A percentile compares a stretch with the other conserved stretches of the same genome.
Conservation (phyloP, 768 basidiomycete species). For the Cystofilobasidium bisporidii region DNA sequence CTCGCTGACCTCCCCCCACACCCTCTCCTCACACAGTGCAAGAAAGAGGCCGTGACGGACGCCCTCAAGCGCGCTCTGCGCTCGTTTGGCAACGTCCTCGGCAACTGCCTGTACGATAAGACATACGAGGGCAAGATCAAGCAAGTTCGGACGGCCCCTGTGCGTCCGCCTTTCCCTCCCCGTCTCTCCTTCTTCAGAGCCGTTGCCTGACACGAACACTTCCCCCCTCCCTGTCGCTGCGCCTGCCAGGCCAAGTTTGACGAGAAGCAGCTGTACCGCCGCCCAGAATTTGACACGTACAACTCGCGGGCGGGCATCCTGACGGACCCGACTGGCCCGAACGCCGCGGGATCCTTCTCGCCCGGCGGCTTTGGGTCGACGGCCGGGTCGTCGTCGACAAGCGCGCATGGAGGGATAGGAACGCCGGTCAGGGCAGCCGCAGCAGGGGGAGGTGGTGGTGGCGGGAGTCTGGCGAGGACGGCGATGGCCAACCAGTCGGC, state of each 20-base stretch:
- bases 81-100: constrained; percentile 87
- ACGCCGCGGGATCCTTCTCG: too few relatives aligned
- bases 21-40: constrained; percentile 54
- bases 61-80: constrained; percentile 81
- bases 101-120: constrained; percentile 97
- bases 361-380: too few relatives aligned
- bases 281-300: constrained; percentile 27
- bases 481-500: neutral
- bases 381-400: too few relatives aligned
- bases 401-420: too few relatives aligned
- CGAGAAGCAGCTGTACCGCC: constrained; percentile 27
- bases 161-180: constrained; percentile 49
- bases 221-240: neutral
- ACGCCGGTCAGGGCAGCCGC: too few relatives aligned
- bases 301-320: constrained; percentile 21
- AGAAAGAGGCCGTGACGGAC: constrained; percentile 97
- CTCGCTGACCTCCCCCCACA: neutral
- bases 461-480: too few relatives aligned
- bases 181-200: fast-evolving
- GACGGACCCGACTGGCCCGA: constrained; percentile 9
- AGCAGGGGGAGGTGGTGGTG: too few relatives aligned
- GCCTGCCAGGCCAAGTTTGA: constrained; percentile 31
- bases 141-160: constrained; percentile 76
- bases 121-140: constrained; percentile 68
- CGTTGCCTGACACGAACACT: too few relatives aligned